phyloP scores from a whole-genome alignment of 2,329 filamentous ascomycete species.

The Zasmidium citrigriseum region DNA sequence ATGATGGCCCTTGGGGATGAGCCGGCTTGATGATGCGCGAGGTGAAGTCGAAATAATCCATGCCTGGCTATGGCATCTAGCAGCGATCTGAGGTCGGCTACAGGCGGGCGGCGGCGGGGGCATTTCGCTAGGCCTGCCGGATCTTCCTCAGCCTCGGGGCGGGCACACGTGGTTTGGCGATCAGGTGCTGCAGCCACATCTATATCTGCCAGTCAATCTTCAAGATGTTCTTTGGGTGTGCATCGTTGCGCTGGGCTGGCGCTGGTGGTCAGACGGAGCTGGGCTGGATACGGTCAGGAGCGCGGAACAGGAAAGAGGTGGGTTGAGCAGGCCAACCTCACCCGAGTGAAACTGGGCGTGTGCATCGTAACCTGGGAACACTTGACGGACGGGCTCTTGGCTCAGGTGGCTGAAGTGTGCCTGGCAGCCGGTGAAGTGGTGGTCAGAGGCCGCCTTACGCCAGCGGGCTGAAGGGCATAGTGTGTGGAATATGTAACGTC shows the following conservation, averaged over 20 bases:
- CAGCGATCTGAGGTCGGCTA: too few species aligned
- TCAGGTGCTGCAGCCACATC: background rate
- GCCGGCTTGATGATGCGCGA: too few species aligned
- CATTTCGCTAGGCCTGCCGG: background rate
- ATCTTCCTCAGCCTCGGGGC: background rate
- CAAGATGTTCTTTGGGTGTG: too few species aligned
- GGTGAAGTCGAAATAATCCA: too few species aligned
- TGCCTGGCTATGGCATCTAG: too few species aligned
- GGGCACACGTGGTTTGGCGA: background rate
- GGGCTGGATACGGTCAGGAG: too few species aligned
- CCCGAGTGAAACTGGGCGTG: background rate
- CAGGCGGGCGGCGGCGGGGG: background rate
- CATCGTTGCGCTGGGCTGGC: too few species aligned
- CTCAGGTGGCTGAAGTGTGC: background rate
- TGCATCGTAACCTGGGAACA: background rate
- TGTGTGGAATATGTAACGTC: background rate
- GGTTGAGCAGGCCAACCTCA: background rate
- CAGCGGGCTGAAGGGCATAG: too few species aligned
- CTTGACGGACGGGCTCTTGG: background rate
- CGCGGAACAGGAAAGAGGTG: background rate
- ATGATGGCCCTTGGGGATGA: too few species aligned
- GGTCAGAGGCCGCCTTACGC: background rate
- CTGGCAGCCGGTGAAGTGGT: background rate
- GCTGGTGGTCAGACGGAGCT: too few species aligned
- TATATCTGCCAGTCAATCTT: too few species aligned